These are phyloP conservation scores for Suillus tomentosus DNA, from an alignment of 768 basidiomycete genomes.

Conservation along the genomic window DNA sequence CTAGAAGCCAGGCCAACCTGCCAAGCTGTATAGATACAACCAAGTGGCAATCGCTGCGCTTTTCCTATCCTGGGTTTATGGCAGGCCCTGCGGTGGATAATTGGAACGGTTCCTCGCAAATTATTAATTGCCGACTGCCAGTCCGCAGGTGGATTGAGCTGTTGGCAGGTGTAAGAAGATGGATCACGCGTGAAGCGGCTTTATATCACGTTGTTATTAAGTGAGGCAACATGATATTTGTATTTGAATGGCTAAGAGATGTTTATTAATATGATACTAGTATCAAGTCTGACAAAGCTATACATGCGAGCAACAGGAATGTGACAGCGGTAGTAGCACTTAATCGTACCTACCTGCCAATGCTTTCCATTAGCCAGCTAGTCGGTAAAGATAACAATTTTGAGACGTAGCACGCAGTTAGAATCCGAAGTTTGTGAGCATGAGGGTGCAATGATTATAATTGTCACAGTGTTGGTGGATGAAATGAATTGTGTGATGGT, in stretches of 20 bases:
- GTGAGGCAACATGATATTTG: background rate
- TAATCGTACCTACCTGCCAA: background rate
- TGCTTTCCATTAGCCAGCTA: background rate
- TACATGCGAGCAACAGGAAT: no score
- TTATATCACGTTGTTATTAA: background rate
- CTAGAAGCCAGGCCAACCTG: background rate
- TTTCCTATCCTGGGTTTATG: background rate
- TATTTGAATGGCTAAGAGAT: background rate
- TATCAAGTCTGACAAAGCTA: background rate
- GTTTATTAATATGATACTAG: background rate
- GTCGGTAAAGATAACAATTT: no score
- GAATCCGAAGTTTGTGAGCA: background rate
- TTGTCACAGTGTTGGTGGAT: background rate
- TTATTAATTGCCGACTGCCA: background rate
- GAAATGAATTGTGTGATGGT: background rate
- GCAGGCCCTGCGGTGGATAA: no score
- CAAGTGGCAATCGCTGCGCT: background rate
- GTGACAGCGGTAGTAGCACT: background rate
- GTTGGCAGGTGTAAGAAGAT: background rate
- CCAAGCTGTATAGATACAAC: constrained; percentile 3
- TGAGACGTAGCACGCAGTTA: background rate
- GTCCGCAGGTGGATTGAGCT: background rate
- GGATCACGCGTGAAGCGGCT: background rate
- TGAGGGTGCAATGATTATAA: background rate
- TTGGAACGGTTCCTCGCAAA: background rate